Conservation (phyloP, 768 basidiomycete species). For the Trametes punicea region DNA sequence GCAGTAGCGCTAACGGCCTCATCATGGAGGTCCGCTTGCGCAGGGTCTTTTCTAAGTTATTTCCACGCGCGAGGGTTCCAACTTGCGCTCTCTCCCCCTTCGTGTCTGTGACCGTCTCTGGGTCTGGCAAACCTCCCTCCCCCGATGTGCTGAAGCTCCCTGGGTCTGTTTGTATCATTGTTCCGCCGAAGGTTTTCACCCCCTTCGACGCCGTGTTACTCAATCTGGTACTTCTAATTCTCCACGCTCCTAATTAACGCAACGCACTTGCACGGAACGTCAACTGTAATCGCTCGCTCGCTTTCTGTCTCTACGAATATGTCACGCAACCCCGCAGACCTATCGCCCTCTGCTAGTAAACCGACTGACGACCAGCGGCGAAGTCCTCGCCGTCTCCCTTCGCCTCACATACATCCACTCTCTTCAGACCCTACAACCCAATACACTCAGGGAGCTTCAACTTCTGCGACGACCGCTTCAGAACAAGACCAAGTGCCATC, state of each 20-base stretch:
- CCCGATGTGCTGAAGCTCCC: constrained; percentile 27
- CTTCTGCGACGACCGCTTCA: constrained; percentile 9
- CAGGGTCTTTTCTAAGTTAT: constrained; percentile 22
- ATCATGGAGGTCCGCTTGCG: constrained; percentile 25
- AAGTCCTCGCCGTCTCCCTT: constrained; percentile 8
- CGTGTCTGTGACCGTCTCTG: constrained; percentile 19
- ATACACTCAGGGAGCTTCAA: constrained; percentile 13
- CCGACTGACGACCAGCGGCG: constrained; percentile 15
- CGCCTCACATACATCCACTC: constrained; percentile 15
- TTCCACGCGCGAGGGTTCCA: constrained; percentile 20
- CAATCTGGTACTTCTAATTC: constrained; percentile 22
- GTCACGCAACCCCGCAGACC: constrained; percentile 22
- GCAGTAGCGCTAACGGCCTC: constrained; percentile 19
- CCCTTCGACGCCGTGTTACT: constrained; percentile 27
- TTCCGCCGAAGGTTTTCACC: constrained; percentile 23
- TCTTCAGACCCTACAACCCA: constrained; percentile 14
- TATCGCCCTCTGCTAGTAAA: constrained; percentile 17
- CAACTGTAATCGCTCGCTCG: constrained; percentile 20
- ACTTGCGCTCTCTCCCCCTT: constrained; percentile 18
- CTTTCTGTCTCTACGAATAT: constrained; percentile 22
- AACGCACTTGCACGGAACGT: constrained; percentile 13
- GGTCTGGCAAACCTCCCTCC: constrained; percentile 21
- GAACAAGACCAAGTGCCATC: constrained; percentile 1
- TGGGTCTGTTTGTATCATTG: constrained; percentile 27
- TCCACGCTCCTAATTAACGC: constrained; percentile 22